phyloP scores from a whole-genome alignment of 2,329 filamentous ascomycete species.

The Aureobasidium sp. region DNA sequence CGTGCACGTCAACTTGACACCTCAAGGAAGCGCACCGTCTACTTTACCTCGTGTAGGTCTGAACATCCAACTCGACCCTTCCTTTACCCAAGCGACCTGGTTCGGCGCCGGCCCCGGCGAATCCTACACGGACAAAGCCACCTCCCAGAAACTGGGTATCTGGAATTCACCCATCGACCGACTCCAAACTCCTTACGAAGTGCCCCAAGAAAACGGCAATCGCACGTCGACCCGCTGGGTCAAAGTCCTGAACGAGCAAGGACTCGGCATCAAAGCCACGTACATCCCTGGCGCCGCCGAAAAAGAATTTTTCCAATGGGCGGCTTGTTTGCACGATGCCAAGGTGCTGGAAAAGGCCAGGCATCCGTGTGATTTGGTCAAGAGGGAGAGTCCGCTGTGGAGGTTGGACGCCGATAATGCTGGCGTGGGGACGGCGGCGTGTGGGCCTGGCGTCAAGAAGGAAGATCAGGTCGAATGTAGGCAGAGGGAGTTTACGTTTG shows the following conservation, averaged over 20 bases:
- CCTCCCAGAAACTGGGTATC: slow-evolving; percentile 49
- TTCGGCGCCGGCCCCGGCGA: slow-evolving; percentile 59
- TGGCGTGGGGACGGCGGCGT: slow-evolving; percentile 7
- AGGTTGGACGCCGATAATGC: slow-evolving; percentile 15
- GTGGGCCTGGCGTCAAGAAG: slow-evolving; percentile 9
- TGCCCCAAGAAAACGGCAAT: slow-evolving; percentile 63
- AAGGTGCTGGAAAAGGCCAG: slow-evolving; percentile 1
- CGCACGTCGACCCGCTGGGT: slow-evolving; percentile 55
- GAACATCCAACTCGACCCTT: slow-evolving; percentile 45
- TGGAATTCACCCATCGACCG: slow-evolving; percentile 40
- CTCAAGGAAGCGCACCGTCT: slow-evolving; percentile 44
- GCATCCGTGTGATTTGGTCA: slow-evolving; percentile 8
- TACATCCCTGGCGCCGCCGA: background rate
- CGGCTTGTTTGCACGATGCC: slow-evolving; percentile 10
- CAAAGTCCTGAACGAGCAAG: slow-evolving; percentile 23
- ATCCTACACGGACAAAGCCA: slow-evolving; percentile 60
- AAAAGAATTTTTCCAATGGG: slow-evolving; percentile 13
- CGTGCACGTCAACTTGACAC: slow-evolving; percentile 38
- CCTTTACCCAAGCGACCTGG: slow-evolving; percentile 49
- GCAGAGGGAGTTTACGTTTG: slow-evolving; percentile 13
- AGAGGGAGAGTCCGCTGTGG: background rate
- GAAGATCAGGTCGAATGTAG: slow-evolving; percentile 9
- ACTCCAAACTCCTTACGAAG: slow-evolving; percentile 55
- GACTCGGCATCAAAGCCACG: slow-evolving; percentile 30
- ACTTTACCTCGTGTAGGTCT: slow-evolving; percentile 58